Percentiles rank a stretch among this genome's conserved stretches.
Conservation (phyloP, 1,139 yeast genomes). For the Diutina neorugosa region DNA sequence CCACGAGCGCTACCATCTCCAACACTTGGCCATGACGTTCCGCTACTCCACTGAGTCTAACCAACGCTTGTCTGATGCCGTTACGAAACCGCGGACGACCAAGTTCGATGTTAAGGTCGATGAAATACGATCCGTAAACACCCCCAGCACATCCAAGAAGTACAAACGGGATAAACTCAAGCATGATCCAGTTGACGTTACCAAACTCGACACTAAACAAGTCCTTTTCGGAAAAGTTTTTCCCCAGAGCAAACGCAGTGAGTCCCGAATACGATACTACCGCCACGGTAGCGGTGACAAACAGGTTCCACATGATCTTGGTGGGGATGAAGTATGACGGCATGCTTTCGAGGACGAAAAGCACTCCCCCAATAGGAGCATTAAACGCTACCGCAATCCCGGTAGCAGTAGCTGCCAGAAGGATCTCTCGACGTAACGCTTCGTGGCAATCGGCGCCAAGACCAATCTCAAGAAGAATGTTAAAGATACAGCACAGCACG, state of each 20-base stretch:
- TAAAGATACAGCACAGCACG: conserved; percentile 43
- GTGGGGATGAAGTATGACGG: conserved; percentile 50
- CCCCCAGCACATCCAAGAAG: conserved; percentile 63
- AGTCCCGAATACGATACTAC: conserved; percentile 50
- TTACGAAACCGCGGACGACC: conserved; percentile 8
- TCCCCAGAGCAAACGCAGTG: conserved; percentile 44
- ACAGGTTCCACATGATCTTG: conserved; percentile 69
- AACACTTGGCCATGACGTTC: background rate
- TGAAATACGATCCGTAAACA: conserved; percentile 44
- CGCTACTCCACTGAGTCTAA: background rate
- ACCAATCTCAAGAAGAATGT: conserved; percentile 17
- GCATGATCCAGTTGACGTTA: conserved; percentile 53
- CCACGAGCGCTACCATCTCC: conserved; percentile 38
- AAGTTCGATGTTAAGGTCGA: conserved; percentile 30
- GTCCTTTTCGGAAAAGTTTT: conserved; percentile 30
- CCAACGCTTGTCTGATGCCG: background rate
- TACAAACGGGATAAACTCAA: conserved; percentile 61
- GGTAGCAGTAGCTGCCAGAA: conserved; percentile 83
- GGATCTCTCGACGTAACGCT: conserved; percentile 47
- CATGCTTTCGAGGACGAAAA: conserved; percentile 70
- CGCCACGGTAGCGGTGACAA: conserved; percentile 65
- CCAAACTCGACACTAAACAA: conserved; percentile 53
- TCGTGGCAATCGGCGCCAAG: conserved; percentile 36
- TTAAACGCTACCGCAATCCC: conserved; percentile 93
- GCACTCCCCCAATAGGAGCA: conserved; percentile 90